These are phyloP conservation scores for Penicillium psychrosexuale DNA, from an alignment of 2,329 filamentous ascomycete genomes.

Conservation along the genomic window DNA sequence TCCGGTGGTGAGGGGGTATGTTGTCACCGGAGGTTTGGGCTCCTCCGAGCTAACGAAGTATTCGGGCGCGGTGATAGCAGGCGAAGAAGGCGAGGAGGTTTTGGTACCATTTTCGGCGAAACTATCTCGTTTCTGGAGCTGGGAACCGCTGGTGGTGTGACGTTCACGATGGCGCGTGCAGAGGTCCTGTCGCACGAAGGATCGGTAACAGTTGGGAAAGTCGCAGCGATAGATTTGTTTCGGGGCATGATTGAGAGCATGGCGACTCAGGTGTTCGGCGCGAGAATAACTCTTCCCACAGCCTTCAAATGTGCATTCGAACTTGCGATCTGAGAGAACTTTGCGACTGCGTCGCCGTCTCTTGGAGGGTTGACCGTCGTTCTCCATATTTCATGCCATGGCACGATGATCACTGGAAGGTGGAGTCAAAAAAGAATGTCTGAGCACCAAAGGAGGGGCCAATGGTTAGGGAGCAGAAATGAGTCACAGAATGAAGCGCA, in stretches of 20 bases:
- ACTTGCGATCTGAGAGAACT: slow-evolving; percentile 52
- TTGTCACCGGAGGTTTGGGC: slow-evolving; percentile 16
- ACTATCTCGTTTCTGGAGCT: slow-evolving; percentile 49
- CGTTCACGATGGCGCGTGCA: slow-evolving; percentile 81
- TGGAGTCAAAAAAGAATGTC: background rate
- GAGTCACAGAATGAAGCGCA: background rate
- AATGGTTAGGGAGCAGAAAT: background rate
- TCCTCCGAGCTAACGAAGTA: slow-evolving; percentile 17
- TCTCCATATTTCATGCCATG: slow-evolving; percentile 13
- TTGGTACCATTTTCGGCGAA: slow-evolving; percentile 31
- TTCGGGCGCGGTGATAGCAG: slow-evolving; percentile 19
- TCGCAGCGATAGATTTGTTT: slow-evolving; percentile 95
- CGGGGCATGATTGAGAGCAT: slow-evolving; percentile 72
- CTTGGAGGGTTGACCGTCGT: slow-evolving; percentile 30
- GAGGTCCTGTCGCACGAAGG: slow-evolving; percentile 90
- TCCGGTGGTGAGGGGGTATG: slow-evolving; percentile 20
- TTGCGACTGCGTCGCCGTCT: slow-evolving; percentile 48
- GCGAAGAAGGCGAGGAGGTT: slow-evolving; percentile 21
- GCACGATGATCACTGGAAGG: background rate
- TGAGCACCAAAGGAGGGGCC: background rate
- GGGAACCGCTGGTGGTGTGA: slow-evolving; percentile 64
- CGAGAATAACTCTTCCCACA: slow-evolving; percentile 96
- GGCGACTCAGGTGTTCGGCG: slow-evolving; percentile 93
- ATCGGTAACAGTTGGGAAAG: slow-evolving; percentile 82
- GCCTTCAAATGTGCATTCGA: slow-evolving; percentile 77